A percentile compares a stretch with the other conserved stretches of the same genome.
Evolutionary conservation across 2,329 filamentous ascomycete genomes (phyloP).

Genomic region (Verticillium nonalfalfae): DNA sequence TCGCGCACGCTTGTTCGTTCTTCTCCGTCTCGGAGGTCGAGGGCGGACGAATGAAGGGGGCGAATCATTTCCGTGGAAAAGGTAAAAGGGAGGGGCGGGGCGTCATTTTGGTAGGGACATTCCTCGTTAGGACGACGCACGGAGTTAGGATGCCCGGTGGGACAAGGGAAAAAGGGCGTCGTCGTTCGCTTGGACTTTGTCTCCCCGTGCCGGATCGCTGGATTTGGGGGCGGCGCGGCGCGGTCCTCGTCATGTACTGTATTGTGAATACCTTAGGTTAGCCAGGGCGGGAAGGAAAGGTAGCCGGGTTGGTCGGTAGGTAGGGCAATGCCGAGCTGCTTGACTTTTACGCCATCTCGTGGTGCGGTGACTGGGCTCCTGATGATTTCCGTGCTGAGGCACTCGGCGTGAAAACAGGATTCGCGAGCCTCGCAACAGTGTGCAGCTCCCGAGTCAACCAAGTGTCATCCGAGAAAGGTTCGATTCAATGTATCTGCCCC

Average conservation of each 20-base stretch:
- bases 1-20: neutral
- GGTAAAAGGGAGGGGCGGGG: neutral
- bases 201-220: neutral
- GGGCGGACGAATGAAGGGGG: neutral
- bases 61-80: neutral
- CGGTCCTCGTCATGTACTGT: conserved; percentile 9
- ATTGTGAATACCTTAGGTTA: conserved; percentile 11
- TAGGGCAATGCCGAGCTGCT: neutral
- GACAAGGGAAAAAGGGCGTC: neutral
- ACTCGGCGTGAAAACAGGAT: too few species aligned
- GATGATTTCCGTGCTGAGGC: too few species aligned
- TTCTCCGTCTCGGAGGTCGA: neutral
- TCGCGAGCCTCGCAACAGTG: too few species aligned
- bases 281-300: neutral
- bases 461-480: too few species aligned
- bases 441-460: too few species aligned
- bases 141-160: neutral
- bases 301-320: neutral
- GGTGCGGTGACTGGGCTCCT: too few species aligned
- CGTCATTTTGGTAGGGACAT: conserved; percentile 2
- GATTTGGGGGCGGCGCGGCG: neutral
- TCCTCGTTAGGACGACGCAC: neutral
- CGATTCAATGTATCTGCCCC: too few species aligned
- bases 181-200: neutral
- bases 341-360: neutral